Evolutionary conservation across 2,329 filamentous ascomycete genomes (phyloP).

Genomic region (Clonostachys sp.): DNA sequence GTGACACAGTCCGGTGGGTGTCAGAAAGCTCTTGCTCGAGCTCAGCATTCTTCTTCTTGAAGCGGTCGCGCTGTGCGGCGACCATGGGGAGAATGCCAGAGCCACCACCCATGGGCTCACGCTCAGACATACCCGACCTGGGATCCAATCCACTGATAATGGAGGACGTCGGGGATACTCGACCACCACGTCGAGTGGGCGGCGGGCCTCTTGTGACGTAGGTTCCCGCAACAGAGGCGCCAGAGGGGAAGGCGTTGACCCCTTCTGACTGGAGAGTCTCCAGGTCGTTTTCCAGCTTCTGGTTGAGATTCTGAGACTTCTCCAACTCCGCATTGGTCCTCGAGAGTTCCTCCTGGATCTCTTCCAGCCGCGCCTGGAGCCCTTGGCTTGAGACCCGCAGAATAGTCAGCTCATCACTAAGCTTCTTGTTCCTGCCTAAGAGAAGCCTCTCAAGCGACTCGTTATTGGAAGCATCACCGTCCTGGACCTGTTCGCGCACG

Average conservation of each 20-base stretch:
- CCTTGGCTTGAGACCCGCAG: slow-evolving; percentile 93
- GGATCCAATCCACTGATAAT: slow-evolving; percentile 97
- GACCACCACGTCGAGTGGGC: slow-evolving; percentile 60
- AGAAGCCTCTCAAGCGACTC: slow-evolving; percentile 89
- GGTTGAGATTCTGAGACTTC: slow-evolving; percentile 76
- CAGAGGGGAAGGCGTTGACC: slow-evolving; percentile 78
- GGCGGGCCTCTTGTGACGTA: slow-evolving; percentile 63
- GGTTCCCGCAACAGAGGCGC: slow-evolving; percentile 88
- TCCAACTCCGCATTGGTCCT: slow-evolving; percentile 82
- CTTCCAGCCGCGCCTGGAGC: slow-evolving; percentile 73
- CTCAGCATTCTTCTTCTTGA: slow-evolving; percentile 92
- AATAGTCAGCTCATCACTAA: slow-evolving; percentile 88
- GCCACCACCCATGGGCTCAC: slow-evolving; percentile 67
- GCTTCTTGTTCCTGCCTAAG: slow-evolving; percentile 90
- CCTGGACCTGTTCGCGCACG: slow-evolving; percentile 29
- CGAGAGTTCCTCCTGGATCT: slow-evolving; percentile 78
- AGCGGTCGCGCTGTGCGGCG: slow-evolving; percentile 93
- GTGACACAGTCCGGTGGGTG: slow-evolving; percentile 74
- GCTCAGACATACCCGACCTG: slow-evolving; percentile 37
- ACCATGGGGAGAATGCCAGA: slow-evolving; percentile 96
- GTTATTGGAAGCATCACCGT: slow-evolving; percentile 30
- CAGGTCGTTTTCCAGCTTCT: slow-evolving; percentile 88
- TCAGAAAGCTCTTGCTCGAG: slow-evolving; percentile 88
- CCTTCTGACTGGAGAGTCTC: slow-evolving; percentile 82
- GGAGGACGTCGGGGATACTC: slow-evolving; percentile 86